Percentiles rank a stretch among this genome's conserved stretches.
phyloP scores from a whole-genome alignment of 202 grass and related monocot genomes.

The Saccharum hybrid region DNA sequence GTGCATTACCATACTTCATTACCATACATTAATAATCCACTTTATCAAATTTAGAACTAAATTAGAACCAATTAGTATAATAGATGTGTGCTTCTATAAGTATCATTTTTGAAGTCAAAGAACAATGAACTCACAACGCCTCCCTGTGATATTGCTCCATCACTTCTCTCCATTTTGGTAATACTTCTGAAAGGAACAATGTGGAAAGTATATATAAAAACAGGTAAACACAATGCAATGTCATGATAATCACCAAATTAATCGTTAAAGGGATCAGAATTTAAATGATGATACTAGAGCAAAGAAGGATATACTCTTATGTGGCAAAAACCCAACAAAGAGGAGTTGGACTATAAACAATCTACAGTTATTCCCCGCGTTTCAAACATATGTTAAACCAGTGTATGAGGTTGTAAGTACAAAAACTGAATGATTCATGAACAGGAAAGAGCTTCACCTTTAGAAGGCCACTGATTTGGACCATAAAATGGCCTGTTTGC shows the following conservation, averaged over 20 bases:
- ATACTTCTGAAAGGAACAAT: conserved; percentile 62
- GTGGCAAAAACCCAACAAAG: not conserved
- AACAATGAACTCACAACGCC: conserved; percentile 68
- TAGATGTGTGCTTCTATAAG: not conserved
- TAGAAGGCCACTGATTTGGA: conserved; percentile 89
- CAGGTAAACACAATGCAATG: conserved; percentile 7
- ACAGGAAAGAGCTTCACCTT: conserved; percentile 50
- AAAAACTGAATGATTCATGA: not conserved
- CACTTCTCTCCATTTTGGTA: conserved; percentile 76
- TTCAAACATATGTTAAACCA: not conserved
- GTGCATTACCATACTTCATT: not conserved
- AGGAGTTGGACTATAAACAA: not conserved
- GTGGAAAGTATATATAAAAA: not conserved
- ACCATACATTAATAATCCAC: conserved; percentile 13
- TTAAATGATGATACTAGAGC: not conserved
- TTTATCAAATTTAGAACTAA: conserved; percentile 23
- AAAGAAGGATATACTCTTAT: not conserved
- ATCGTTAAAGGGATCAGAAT: not conserved
- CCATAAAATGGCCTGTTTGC: conserved; percentile 92
- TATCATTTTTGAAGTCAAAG: conserved; percentile 32
- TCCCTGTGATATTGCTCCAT: conserved; percentile 93
- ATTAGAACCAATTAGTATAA: not conserved
- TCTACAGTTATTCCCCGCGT: conserved; percentile 7
- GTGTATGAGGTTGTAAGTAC: not conserved
- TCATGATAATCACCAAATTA: not conserved